A percentile compares a stretch with the other conserved stretches of the same genome.
Evolutionary conservation across 805 yeast genomes (phyloP).

Genomic region (Wickerhamiella hasegawae): DNA sequence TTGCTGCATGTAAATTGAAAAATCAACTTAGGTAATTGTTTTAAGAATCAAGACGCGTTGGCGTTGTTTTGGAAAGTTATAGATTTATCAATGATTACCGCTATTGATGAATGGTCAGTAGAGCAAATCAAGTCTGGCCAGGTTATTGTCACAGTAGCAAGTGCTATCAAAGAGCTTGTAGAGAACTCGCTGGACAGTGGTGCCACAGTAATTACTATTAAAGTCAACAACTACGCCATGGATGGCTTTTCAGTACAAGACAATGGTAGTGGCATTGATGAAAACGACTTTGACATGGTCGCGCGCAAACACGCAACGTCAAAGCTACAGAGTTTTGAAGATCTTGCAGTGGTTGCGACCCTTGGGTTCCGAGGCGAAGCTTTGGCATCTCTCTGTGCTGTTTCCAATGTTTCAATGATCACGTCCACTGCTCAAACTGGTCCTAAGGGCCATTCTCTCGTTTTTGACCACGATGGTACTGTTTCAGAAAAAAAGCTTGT

Average conservation of each 20-base stretch:
- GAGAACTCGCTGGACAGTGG: slow-evolving; percentile 80
- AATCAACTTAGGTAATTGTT: no score
- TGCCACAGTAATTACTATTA: slow-evolving; percentile 50
- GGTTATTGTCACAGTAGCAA: slow-evolving; percentile 63
- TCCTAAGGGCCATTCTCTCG: slow-evolving; percentile 44
- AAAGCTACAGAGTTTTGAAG: slow-evolving; percentile 27
- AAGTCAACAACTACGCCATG: slow-evolving; percentile 54
- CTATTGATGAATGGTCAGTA: slow-evolving; percentile 37
- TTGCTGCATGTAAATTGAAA: no score
- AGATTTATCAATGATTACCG: slow-evolving; percentile 20
- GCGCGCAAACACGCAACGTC: slow-evolving; percentile 42
- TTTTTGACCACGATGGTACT: slow-evolving; percentile 39
- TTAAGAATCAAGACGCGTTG: not conserved
- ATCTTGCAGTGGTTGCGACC: slow-evolving; percentile 26
- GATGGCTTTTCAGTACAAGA: slow-evolving; percentile 57
- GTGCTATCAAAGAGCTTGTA: slow-evolving; percentile 70
- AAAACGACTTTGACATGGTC: slow-evolving; percentile 30
- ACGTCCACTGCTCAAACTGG: slow-evolving; percentile 29
- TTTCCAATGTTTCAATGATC: slow-evolving; percentile 31
- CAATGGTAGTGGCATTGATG: slow-evolving; percentile 54
- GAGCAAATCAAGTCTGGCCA: slow-evolving; percentile 82
- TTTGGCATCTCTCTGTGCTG: slow-evolving; percentile 34
- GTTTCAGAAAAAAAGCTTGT: slow-evolving; percentile 24
- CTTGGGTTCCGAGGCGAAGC: slow-evolving; percentile 70
- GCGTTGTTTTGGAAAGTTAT: no score